Evolutionary conservation across 192 early-diverging fungal species (phyloP), one percentile per base, ranked within the genome.

Genomic region (Coemansia sp.): DNA sequence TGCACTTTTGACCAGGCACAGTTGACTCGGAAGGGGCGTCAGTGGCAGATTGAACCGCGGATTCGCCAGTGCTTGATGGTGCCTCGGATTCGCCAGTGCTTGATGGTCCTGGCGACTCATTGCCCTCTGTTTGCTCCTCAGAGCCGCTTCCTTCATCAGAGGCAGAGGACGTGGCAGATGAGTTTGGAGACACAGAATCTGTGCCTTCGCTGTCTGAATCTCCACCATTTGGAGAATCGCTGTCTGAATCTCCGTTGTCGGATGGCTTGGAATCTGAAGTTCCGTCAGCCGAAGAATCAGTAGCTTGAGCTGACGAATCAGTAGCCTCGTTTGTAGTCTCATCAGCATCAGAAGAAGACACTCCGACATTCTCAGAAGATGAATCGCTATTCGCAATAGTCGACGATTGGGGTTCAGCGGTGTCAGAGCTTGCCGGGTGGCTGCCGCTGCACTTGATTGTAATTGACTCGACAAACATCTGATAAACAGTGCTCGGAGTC

Each of bases 401-500:
- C 26, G 53, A 11, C 5, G 53, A 28, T 14, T 55, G 26, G 15
- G 14, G 26, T 23, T 28, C 26, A 17, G 11, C 25, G 17, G 53
- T 15, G 9, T 55, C 53, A 25, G 10, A 8, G 25, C 26, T 55
- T 9, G 53, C 53, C 1, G 22, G 19, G 25, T 66, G 34, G 5
- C 66, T 61, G 17, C 64, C 47, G 57, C 72, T 69, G 59, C 85
- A 87, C 57, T 74, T 58, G 58, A 87, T 70, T 12, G 73, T 64
- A 12, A 87, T 64, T 40, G 71, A 83, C 38, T 85, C 81, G 12
- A 87, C 77, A 36, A 61, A 78, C 86, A 87, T 85, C 59, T 72
- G 64, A 66, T 84, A 87, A 8, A 67, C 68, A 20, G 67, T 79
- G 15, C 17, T 47, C 2, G 55, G 58, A 9, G 65, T 69, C 84